Conservation (phyloP, 2,329 filamentous ascomycete species). For the Cryphonectria naterciae region DNA sequence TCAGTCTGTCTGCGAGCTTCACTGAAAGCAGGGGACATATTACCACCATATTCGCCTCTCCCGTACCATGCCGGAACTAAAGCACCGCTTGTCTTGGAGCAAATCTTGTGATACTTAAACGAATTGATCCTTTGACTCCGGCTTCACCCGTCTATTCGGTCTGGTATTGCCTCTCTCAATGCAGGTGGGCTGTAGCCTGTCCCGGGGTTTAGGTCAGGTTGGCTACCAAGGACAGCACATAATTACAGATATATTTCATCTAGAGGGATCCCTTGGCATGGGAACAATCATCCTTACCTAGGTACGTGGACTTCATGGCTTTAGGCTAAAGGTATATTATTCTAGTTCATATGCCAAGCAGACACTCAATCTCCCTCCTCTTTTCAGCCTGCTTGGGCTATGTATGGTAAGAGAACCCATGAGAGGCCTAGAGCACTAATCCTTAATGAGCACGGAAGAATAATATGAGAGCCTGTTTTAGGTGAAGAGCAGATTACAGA, state of each 20-base stretch:
- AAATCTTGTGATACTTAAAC: neutral
- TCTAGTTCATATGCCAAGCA: neutral
- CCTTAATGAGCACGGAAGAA: conserved; percentile 1
- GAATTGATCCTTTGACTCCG: neutral
- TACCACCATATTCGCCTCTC: too few relatives aligned
- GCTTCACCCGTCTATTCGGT: neutral
- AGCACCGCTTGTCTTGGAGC: too few relatives aligned
- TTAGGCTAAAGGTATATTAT: conserved; percentile 10
- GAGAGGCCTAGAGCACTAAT: neutral
- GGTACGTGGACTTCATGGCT: neutral
- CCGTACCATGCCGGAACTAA: too few relatives aligned
- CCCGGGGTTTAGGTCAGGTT: too few relatives aligned
- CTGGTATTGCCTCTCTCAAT: too few relatives aligned
- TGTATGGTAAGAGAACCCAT: neutral
- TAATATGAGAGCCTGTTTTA: neutral
- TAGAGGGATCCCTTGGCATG: neutral
- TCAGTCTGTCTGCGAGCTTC: too few relatives aligned
- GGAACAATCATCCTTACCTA: neutral
- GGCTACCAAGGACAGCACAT: too few relatives aligned
- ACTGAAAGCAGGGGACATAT: too few relatives aligned
- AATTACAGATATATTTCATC: neutral
- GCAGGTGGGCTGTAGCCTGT: neutral
- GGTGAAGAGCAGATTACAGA: neutral
- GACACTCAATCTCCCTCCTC: neutral
- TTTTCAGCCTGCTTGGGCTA: neutral